Evolutionary conservation across 768 basidiomycete species (phyloP).

Genomic region (Trametes cinnabarina): DNA sequence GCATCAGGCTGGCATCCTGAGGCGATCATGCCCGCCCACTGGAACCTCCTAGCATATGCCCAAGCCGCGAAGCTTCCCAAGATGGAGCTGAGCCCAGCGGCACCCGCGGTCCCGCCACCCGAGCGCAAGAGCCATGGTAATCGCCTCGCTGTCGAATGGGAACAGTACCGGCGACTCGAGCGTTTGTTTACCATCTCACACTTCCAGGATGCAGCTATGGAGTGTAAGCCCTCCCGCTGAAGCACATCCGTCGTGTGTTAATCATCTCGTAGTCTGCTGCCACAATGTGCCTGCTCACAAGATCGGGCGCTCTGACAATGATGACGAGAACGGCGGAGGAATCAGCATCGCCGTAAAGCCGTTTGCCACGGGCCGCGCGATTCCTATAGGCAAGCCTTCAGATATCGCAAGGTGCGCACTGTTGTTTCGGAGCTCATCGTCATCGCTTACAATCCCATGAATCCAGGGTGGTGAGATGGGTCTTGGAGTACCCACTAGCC

Average conservation of each 20-base stretch:
- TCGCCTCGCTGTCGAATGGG: slow-evolving; percentile 39
- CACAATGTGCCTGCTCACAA: slow-evolving; percentile 33
- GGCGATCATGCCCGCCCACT: background rate
- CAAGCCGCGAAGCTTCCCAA: slow-evolving; percentile 13
- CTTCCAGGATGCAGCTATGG: slow-evolving; percentile 34
- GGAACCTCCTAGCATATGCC: slow-evolving; percentile 8
- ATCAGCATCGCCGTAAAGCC: slow-evolving; percentile 31
- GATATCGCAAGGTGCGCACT: slow-evolving; percentile 48
- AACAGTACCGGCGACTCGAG: slow-evolving; percentile 52
- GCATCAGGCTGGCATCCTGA: background rate
- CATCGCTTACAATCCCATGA: background rate
- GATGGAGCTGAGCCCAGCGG: slow-evolving; percentile 16
- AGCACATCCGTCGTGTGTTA: background rate
- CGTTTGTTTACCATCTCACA: slow-evolving; percentile 37
- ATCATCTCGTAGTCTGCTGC: slow-evolving; percentile 38
- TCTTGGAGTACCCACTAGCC: slow-evolving; percentile 49
- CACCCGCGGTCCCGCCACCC: slow-evolving; percentile 19
- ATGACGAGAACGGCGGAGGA: slow-evolving; percentile 22
- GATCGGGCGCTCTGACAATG: slow-evolving; percentile 38
- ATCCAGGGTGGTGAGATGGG: slow-evolving; percentile 47
- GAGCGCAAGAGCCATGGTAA: slow-evolving; percentile 46
- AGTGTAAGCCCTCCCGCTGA: slow-evolving; percentile 36
- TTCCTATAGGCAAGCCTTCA: slow-evolving; percentile 35
- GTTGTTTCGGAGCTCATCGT: slow-evolving; percentile 7
- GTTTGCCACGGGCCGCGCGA: background rate